These are phyloP conservation scores for Yamadazyma siamensis DNA, from an alignment of 1,139 yeast species.

Conservation along the genomic window DNA sequence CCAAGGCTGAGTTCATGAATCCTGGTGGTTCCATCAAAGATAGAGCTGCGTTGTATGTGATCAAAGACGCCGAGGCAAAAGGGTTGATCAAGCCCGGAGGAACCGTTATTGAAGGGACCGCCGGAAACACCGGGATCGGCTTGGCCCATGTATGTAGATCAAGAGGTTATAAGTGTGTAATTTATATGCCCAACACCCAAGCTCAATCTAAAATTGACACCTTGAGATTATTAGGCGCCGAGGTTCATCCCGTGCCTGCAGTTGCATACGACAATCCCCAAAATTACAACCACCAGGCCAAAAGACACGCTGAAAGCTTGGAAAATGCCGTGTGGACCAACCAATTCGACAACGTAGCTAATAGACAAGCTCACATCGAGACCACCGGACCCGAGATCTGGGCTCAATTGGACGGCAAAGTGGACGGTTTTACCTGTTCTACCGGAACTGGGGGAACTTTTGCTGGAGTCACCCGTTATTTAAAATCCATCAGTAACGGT, in stretches of 20 bases:
- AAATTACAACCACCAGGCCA: slow-evolving; percentile 83
- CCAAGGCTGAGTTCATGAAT: slow-evolving; percentile 88
- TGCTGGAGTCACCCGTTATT: slow-evolving; percentile 76
- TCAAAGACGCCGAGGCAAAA: slow-evolving; percentile 73
- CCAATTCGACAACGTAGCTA: slow-evolving; percentile 83
- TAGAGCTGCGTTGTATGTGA: slow-evolving; percentile 77
- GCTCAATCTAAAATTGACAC: slow-evolving; percentile 75
- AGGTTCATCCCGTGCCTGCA: slow-evolving; percentile 88
- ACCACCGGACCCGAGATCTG: slow-evolving; percentile 92
- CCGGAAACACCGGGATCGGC: slow-evolving; percentile 83
- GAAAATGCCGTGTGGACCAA: slow-evolving; percentile 88
- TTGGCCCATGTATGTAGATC: slow-evolving; percentile 85
- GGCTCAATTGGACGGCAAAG: slow-evolving; percentile 79
- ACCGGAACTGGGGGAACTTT: slow-evolving; percentile 93
- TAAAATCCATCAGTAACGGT: slow-evolving; percentile 62
- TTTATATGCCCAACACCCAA: slow-evolving; percentile 89
- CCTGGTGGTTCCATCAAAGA: slow-evolving; percentile 96
- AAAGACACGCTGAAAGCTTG: slow-evolving; percentile 71
- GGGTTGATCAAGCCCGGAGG: slow-evolving; percentile 72
- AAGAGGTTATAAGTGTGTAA: slow-evolving; percentile 77
- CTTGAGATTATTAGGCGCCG: slow-evolving; percentile 72
- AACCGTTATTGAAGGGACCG: slow-evolving; percentile 48
- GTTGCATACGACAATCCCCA: slow-evolving; percentile 77
- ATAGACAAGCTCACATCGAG: slow-evolving; percentile 85
- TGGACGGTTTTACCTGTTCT: slow-evolving; percentile 83